Base-by-base conservation (phyloP, 1,284 basidiomycete species). In the Ceratobasidium sp. region DNA sequence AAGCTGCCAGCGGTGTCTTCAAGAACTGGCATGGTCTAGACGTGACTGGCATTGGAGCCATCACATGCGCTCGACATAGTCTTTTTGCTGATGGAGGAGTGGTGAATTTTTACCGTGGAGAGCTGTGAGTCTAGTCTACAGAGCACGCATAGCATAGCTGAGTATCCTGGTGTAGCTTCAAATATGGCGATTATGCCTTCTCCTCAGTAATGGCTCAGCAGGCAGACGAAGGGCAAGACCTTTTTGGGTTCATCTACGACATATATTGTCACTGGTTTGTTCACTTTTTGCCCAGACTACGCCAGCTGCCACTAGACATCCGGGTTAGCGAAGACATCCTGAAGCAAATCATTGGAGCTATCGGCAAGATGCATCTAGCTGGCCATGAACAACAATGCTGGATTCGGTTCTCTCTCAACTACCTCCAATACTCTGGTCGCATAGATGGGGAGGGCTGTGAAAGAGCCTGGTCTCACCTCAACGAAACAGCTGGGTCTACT, bases 241-340 rank as follows among this genome's bases (percentile, higher is more conserved):
- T 16, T 16, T 16, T 35, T 65, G 38, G 48, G 10, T 52, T 68
- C 7, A 68, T 48, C 5, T 68, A 68, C 27, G 66, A 68, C 30
- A 54, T 68, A 7, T 54, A 10, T 18, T 68, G 66, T 44, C 66
- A 68, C 14, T 68, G 66, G 66, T 23, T 48, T 23, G 18, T 48
- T 20, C n/a, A 68, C 16, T 68, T 44, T 30, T 30, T 30, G 27
- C 27, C 27, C 27, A 30, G 27, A 30, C 27, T 30, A 30, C 27
- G 27, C 27, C 27, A 30, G 27, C 27, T 30, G 27, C 27, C 27
- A 30, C 27, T 30, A 30, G 27, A 30, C 27, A 30, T 30, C 27
- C 27, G 27, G 27, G 27, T 30, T 30, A 30, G 27, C 27, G 27
- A 30, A 30, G 27, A 30, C 27, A 30, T 30, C 27, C 27, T 30